Conservation (phyloP, 2,329 filamentous ascomycete genomes). For the Alternaria alternata region DNA sequence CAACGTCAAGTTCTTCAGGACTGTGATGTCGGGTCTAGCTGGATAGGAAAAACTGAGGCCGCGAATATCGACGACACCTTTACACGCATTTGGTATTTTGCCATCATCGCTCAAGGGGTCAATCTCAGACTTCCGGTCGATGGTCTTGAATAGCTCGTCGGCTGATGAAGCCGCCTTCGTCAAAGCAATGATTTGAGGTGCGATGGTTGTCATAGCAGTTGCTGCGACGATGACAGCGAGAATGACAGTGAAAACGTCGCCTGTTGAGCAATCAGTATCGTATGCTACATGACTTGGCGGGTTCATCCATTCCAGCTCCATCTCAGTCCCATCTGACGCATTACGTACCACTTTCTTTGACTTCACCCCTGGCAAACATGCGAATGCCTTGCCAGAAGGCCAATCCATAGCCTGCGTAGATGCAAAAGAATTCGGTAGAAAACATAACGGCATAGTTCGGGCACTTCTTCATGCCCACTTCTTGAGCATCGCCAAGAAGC, state of each 20-base stretch:
- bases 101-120: conserved; percentile 58
- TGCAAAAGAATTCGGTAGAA: conserved; percentile 54
- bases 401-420: conserved; percentile 57
- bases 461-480: conserved; percentile 57
- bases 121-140: conserved; percentile 83
- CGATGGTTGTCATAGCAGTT: conserved; percentile 80
- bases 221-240: conserved; percentile 55
- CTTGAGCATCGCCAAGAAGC: conserved; percentile 53
- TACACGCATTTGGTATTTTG: conserved; percentile 27
- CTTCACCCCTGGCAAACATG: conserved; percentile 66
- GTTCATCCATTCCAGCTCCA: background rate
- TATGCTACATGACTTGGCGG: background rate
- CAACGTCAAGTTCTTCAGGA: conserved; percentile 84
- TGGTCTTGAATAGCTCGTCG: conserved; percentile 58
- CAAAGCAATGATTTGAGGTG: conserved; percentile 84
- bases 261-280: conserved; percentile 6
- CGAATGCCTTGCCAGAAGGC: conserved; percentile 58
- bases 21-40: conserved; percentile 84
- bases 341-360: conserved; percentile 53
- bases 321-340: background rate
- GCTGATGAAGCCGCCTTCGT: conserved; percentile 46
- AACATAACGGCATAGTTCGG: conserved; percentile 55
- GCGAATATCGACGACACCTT: conserved; percentile 72
- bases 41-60: conserved; percentile 93
- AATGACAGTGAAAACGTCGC: conserved; percentile 40